These are phyloP conservation scores for Galeopsis tetrahit DNA, from an alignment of 257 asterid genomes.

Conservation along the genomic window DNA sequence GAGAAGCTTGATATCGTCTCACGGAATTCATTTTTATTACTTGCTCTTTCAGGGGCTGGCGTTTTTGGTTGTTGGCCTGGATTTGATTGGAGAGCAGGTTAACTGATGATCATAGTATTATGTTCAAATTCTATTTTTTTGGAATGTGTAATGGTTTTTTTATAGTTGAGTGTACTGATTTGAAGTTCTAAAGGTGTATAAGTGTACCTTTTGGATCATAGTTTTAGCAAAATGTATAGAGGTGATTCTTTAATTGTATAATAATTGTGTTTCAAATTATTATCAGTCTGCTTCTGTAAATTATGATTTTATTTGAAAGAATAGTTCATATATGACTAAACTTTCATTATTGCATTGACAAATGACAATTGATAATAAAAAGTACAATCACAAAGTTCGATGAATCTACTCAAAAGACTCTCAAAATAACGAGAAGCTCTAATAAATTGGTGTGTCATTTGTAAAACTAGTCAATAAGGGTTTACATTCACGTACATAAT, in stretches of 20 bases:
- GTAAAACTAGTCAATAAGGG: too few relatives aligned
- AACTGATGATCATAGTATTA: constrained; percentile 26
- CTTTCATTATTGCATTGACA: too few relatives aligned
- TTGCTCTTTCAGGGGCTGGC: constrained; percentile 49
- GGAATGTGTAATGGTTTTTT: constrained; percentile 21
- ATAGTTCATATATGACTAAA: too few relatives aligned
- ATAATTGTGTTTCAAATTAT: constrained; percentile 32
- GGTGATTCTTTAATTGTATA: constrained; percentile 47
- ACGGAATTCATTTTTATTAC: constrained; percentile 52
- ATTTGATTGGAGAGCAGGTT: constrained; percentile 50
- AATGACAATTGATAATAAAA: too few relatives aligned
- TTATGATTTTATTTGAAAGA: too few relatives aligned
- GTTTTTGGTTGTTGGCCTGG: constrained; percentile 46
- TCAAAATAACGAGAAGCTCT: too few relatives aligned
- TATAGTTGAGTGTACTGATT: constrained; percentile 27
- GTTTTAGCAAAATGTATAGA: constrained; percentile 19
- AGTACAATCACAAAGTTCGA: too few relatives aligned
- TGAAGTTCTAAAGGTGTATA: constrained; percentile 29
- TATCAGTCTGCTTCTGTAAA: too few relatives aligned
- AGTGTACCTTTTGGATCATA: constrained; percentile 30
- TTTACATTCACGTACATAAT: too few relatives aligned
- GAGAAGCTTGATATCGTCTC: constrained; percentile 47
- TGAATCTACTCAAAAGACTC: too few relatives aligned
- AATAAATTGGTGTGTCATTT: too few relatives aligned
- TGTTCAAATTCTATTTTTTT: not conserved